phyloP scores from a whole-genome alignment of 208 protist genomes.

The Acanthamoeba lenticulata region DNA sequence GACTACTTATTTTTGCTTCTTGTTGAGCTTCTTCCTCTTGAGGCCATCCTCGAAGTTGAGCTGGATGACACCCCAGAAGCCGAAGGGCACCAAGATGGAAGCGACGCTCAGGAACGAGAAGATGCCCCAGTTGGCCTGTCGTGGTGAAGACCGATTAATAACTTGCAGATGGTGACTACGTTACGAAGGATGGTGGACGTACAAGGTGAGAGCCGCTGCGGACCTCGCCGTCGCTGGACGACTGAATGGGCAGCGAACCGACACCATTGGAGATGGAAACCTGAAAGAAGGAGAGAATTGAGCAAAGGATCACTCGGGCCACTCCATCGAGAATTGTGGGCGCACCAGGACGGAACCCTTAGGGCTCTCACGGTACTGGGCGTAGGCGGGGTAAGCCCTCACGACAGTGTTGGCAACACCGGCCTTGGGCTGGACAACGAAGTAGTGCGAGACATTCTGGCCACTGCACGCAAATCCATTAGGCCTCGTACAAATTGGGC shows the following conservation, averaged over 20 bases:
- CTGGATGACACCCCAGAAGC: slow-evolving; percentile 54
- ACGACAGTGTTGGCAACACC: slow-evolving; percentile 14
- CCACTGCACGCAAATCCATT: background rate
- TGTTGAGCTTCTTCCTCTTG: slow-evolving; percentile 32
- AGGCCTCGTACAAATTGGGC: background rate
- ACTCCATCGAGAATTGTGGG: background rate
- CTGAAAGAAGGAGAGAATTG: background rate
- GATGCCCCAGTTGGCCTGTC: slow-evolving; percentile 45
- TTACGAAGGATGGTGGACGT: background rate
- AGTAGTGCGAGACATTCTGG: slow-evolving; percentile 51
- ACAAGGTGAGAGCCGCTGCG: slow-evolving; percentile 9
- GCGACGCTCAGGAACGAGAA: slow-evolving; percentile 24
- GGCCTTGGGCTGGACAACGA: slow-evolving; percentile 31
- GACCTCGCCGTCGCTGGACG: slow-evolving; percentile 15
- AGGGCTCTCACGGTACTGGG: slow-evolving; percentile 26
- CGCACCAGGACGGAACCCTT: background rate
- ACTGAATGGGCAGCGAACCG: slow-evolving; percentile 19
- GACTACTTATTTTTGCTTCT: background rate
- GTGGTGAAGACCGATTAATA: background rate
- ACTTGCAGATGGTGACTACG: background rate
- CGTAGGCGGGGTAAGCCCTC: background rate
- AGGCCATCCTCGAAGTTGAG: slow-evolving; percentile 64
- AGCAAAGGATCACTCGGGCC: background rate
- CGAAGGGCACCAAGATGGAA: slow-evolving; percentile 35
- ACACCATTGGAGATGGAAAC: slow-evolving; percentile 17